Percentiles rank a stretch among this genome's conserved stretches.
Evolutionary conservation across 768 basidiomycete genomes (phyloP).

Genomic region (Ramaria sp.): DNA sequence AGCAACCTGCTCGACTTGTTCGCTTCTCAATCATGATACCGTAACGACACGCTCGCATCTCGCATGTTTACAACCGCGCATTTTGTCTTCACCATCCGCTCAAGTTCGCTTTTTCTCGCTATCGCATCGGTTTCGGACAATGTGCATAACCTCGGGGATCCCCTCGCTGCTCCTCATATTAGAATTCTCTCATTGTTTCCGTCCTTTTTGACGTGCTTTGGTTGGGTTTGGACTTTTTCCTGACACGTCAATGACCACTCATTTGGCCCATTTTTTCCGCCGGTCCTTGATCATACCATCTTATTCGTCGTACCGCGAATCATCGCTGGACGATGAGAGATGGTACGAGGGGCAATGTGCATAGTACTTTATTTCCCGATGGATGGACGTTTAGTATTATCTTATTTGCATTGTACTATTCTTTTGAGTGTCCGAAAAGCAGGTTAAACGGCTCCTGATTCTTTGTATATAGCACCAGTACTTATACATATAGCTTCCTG

Average conservation of each 20-base stretch:
- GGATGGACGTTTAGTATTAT: conserved; percentile 6
- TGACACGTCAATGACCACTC: not conserved
- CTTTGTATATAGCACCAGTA: too few relatives aligned
- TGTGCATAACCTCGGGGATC: not conserved
- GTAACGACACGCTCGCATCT: not conserved
- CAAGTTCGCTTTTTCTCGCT: not conserved
- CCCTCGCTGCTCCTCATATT: not conserved
- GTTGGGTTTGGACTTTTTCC: not conserved
- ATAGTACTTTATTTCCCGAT: not conserved
- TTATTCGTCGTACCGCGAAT: not conserved
- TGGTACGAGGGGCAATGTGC: not conserved
- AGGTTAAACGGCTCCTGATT: too few relatives aligned
- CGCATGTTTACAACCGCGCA: not conserved
- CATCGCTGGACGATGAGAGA: not conserved
- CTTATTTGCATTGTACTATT: conserved; percentile 6
- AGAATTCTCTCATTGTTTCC: not conserved
- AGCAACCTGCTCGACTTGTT: not conserved
- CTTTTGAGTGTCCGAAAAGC: not conserved
- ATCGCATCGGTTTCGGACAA: not conserved
- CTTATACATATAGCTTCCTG: not conserved
- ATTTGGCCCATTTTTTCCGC: not conserved
- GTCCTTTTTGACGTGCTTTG: not conserved
- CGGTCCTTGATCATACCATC: not conserved
- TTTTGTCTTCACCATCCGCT: not conserved
- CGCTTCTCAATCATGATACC: not conserved